Base-by-base conservation (phyloP, 768 basidiomycete species). In the Antrodiella citrinella region DNA sequence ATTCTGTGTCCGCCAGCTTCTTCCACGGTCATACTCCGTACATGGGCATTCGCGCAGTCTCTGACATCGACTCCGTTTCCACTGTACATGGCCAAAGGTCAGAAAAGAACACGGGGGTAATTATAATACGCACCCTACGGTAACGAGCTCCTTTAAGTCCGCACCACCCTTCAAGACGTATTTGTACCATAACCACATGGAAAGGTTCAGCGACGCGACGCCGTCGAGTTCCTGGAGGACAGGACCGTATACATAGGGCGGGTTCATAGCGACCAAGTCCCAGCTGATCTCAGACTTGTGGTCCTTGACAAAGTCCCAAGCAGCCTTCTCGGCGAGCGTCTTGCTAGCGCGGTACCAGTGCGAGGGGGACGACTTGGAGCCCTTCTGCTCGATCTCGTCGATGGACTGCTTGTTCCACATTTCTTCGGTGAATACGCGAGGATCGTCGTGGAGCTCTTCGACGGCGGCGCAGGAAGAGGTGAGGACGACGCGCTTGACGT, bases 401-500 rank as follows among this genome's bases (percentile, higher is more conserved):
- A 77, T 57, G 3, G 75, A 66, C 46, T 66, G 66, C 12, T 76
- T 62, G 56, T 85, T 83, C 87, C 86, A 88, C 54, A 86, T 71
- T 11, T 57, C 55, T 59, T 84, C 81, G 26, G 62, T 67, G 53
- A 72, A 75, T 2, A 67, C 65, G 25, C 44, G 47, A 13, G 57
- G 48, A 0, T 35, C 7, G 15, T 35, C 30, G 15, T 7, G 30
- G 30, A 35, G 53, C 10, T 69, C 62, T 10, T 55, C 44, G 40
- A 80, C 56, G 78, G 81, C 66, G 0, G 77, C 84, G 43, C 63
- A 68, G 1, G 85, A 87, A 9, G 80, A 80, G 0, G 84, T 86
- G 51, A 86, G 64, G 5, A 89, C 78, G 40, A 91, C 68, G 2
- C 88, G 77, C 61, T 84, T 80, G 55, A 91, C 69, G 7, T 62